These are phyloP conservation scores for Cyclotella cryptica DNA, from an alignment of 108 stramenopile genomes.

Conservation along the genomic window DNA sequence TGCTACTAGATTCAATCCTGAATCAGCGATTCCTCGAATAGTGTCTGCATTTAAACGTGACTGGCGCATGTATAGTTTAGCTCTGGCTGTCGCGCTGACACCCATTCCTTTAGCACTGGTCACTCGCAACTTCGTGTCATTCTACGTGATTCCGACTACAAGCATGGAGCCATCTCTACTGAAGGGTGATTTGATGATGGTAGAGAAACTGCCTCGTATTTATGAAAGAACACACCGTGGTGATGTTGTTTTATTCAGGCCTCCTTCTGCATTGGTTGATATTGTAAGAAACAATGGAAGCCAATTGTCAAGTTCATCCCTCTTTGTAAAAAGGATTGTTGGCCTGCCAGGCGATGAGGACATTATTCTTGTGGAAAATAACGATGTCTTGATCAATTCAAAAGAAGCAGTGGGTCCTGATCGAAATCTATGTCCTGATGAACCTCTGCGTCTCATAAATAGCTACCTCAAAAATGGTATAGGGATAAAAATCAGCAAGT, in stretches of 20 bases:
- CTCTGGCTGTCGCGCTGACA: conserved; percentile 50
- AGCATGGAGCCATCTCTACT: conserved; percentile 61
- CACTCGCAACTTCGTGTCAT: conserved; percentile 36
- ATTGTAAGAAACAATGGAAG: conserved; percentile 48
- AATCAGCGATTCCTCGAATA: conserved; percentile 49
- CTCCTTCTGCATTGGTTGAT: conserved; percentile 51
- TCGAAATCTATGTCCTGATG: conserved; percentile 41
- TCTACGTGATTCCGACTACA: conserved; percentile 56
- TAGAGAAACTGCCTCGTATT: conserved; percentile 57
- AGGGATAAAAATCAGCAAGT: conserved; percentile 29
- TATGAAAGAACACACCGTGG: conserved; percentile 48
- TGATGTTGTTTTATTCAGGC: conserved; percentile 63
- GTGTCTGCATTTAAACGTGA: conserved; percentile 59
- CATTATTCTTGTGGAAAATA: conserved; percentile 33
- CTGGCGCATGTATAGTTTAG: conserved; percentile 35
- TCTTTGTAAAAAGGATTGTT: conserved; percentile 54
- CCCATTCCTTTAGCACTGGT: conserved; percentile 51
- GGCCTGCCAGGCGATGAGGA: conserved; percentile 50
- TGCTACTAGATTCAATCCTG: conserved; percentile 54
- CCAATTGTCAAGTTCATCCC: conserved; percentile 41
- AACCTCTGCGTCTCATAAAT: conserved; percentile 53
- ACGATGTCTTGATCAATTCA: conserved; percentile 34
- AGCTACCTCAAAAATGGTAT: conserved; percentile 42
- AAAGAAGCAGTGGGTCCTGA: conserved; percentile 43
- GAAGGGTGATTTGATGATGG: conserved; percentile 59